A percentile compares a stretch with the other conserved stretches of the same genome.
phyloP scores from a whole-genome alignment of 352 stramenopile genomes.

The Pythium aquatile region DNA sequence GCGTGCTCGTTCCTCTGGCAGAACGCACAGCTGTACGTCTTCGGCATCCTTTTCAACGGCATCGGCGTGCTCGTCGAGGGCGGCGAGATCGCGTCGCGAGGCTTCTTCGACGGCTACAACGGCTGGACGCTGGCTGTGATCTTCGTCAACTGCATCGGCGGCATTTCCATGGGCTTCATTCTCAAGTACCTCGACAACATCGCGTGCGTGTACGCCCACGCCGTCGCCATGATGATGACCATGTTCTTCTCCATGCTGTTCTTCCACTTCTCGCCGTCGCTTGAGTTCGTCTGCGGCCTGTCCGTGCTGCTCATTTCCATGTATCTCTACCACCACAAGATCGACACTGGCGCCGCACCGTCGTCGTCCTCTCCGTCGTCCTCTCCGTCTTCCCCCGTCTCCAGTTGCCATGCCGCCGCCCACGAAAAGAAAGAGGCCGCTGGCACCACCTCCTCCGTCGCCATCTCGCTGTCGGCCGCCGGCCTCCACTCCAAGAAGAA shows the following conservation, averaged over 20 bases:
- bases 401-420: constrained; percentile 8
- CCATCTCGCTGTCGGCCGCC: constrained; percentile 19
- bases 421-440: constrained; percentile 6
- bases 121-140: constrained; percentile 77
- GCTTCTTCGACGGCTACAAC: constrained; percentile 84
- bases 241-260: constrained; percentile 88
- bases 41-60: constrained; percentile 81
- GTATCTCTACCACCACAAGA: constrained; percentile 86
- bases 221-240: constrained; percentile 88
- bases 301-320: constrained; percentile 82
- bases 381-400: constrained; percentile 19
- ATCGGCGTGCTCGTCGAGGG: constrained; percentile 54
- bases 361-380: constrained; percentile 16
- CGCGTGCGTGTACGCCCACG: constrained; percentile 82
- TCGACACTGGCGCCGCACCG: constrained; percentile 21
- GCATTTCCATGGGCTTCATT: constrained; percentile 77
- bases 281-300: constrained; percentile 83
- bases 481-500: constrained; percentile 54
- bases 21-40: constrained; percentile 81
- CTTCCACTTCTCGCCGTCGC: constrained; percentile 76
- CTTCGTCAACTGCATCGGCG: constrained; percentile 67
- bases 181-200: constrained; percentile 91
- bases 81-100: constrained; percentile 38
- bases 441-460: constrained; percentile 16
- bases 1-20: constrained; percentile 78